Evolutionary conservation across 108 stramenopile genomes (phyloP), one percentile per base, ranked within the genome.

Genomic region (Nitzschia palea): DNA sequence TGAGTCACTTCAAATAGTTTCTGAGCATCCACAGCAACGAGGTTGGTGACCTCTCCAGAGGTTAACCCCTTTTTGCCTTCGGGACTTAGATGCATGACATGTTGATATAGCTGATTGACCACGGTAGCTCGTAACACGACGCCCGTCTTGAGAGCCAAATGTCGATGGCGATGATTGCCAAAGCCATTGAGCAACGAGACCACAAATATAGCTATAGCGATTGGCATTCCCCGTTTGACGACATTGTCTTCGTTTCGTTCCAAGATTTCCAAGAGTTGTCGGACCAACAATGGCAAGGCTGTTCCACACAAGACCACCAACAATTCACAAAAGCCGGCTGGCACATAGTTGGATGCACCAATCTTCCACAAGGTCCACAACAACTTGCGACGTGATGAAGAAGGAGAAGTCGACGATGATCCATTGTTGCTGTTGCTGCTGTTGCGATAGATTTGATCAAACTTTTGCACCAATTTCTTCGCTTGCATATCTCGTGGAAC

Each of bases 1-100:
- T 86, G 89, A 8, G 82, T 68, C 3, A 89, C 86, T 78, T 93
- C 91, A 64, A 77, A 92, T 30, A 93, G 35, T 54, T 92, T 95
- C 65, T 95, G 90, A 0, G 84, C 65, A 63, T 96, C 96, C n/a
- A 90, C 81, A 0, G 87, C 88, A 14, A 95, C 79, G 6, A 96
- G 62, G 29, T 85, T 95, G 44, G 83, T 82, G 20, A 90, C 73
- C 51, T 80, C 73, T 22, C 92, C 95, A 0, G 86, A 73, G 0
- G 89, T 88, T n/a, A 91, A 50, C 15, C 83, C 82, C 0, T 10
- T 17, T n/a, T 74, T 74, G n/a, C 89, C 91, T 26, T 26, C 42
- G 0, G 90, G 83, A 12, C 85, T 78, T n/a, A 91, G 37, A 30
- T 79, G 54, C 29, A 95, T 54, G 12, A 83, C 67, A 14, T 74